Evolutionary conservation across 2,329 filamentous ascomycete genomes (phyloP), one percentile per base, ranked within the genome.

Genomic region (Thelonectria blattea): DNA sequence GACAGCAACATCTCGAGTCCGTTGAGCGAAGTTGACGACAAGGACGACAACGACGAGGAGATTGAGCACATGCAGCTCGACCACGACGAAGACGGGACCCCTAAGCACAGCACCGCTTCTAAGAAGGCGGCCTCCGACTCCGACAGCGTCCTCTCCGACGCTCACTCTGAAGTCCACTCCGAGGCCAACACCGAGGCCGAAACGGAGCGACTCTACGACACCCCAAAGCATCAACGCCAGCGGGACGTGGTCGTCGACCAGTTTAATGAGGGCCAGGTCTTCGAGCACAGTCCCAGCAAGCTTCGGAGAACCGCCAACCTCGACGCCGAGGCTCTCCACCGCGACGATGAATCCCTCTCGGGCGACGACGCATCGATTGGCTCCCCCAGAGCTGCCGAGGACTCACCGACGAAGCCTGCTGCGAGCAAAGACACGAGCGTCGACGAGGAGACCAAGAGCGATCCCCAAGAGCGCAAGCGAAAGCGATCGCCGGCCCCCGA

Each of bases 191-290:
- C 93, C 3, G 94, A 98, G 77, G 94, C 94, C 34, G 94, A 97
- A 78, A 98, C 94, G 2, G 93, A 97, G 78, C 89, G 95, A 60
- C 84, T 99, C 61, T 95, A 95, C 72, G 88, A 91, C 72, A 96
- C 92, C n/a, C 93, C 93, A 17, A 86, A 87, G 64, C 91, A 83
- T 71, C 78, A 83, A 71, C 83, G 87, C 66, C 83, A 86, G 68
- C 82, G 84, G 69, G 85, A 89, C 68, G 85, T 90, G 10, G 81
- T 88, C 45, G 75, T 89, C 55, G 81, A 81, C 67, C 80, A 81
- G 64, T 85, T 83, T 72, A 81, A 83, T 56, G 81, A 83, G 60
- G 83, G 79, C 56, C 79, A 81, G 45, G 74, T 78, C 56, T 85
- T 86, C 65, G 87, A 90, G 68, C 85, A 85, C 66, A 92, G 88